These are phyloP conservation scores for Phanerochaete carnosa DNA, from an alignment of 768 basidiomycete genomes.

Conservation along the genomic window DNA sequence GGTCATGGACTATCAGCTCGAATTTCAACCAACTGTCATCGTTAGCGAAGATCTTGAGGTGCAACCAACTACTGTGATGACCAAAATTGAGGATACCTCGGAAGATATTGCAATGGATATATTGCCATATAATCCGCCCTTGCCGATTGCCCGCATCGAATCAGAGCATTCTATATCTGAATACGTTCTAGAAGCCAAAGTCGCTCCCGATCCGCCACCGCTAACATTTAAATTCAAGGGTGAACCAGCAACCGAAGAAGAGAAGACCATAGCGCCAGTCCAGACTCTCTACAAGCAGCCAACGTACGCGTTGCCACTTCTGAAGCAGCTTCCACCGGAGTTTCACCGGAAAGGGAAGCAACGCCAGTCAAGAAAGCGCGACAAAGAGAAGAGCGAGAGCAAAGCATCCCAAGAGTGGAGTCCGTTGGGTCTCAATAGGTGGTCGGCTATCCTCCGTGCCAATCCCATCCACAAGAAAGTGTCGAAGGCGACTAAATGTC, in stretches of 20 bases:
- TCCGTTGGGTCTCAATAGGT: slow-evolving; percentile 43
- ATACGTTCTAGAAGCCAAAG: background rate
- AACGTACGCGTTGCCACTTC: slow-evolving; percentile 51
- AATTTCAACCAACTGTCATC: background rate
- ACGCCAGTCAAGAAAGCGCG: slow-evolving; percentile 48
- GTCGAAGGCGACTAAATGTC: slow-evolving; percentile 67
- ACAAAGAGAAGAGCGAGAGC: slow-evolving; percentile 41
- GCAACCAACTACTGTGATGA: background rate
- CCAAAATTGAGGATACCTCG: background rate
- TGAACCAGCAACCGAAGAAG: background rate
- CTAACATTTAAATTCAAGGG: slow-evolving; percentile 5
- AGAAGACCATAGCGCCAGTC: background rate
- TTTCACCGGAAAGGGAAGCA: slow-evolving; percentile 47
- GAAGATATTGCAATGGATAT: background rate
- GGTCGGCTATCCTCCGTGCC: slow-evolving; percentile 70
- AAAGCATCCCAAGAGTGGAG: slow-evolving; percentile 56
- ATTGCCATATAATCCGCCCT: background rate
- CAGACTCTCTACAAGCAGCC: slow-evolving; percentile 32
- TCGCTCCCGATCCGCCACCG: background rate
- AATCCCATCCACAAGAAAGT: slow-evolving; percentile 77
- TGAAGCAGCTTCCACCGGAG: slow-evolving; percentile 53
- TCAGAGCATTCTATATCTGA: slow-evolving; percentile 2
- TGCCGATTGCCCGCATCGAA: slow-evolving; percentile 1
- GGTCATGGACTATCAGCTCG: background rate
- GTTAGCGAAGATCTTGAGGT: background rate